Percentiles rank a stretch among this genome's conserved stretches.
These are phyloP conservation scores for Aegilops tauschii DNA, from an alignment of 176 grass and related monocot species.

Conservation along the genomic window DNA sequence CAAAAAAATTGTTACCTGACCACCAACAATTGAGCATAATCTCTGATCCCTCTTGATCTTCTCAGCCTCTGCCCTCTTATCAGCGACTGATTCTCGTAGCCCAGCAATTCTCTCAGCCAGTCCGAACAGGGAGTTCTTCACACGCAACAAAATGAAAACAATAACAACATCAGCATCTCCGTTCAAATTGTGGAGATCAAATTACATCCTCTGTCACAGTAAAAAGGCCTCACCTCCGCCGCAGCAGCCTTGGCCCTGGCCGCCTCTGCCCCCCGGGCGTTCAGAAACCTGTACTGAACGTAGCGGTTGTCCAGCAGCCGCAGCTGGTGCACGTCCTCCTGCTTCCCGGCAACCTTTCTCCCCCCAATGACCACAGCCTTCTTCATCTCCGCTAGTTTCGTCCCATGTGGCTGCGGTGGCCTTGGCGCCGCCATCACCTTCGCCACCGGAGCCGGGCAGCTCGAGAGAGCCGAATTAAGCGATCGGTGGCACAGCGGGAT, in stretches of 20 bases:
- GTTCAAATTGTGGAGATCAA: not conserved
- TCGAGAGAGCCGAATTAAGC: slow-evolving; percentile 60
- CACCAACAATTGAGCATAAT: slow-evolving; percentile 40
- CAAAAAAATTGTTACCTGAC: slow-evolving; percentile 45
- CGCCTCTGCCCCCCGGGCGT: slow-evolving; percentile 42
- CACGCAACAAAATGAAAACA: not conserved
- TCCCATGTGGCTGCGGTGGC: slow-evolving; percentile 64
- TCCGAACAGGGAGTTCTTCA: slow-evolving; percentile 66
- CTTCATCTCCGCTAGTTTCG: slow-evolving; percentile 45
- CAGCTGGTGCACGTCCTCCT: slow-evolving; percentile 74
- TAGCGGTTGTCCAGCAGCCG: slow-evolving; percentile 64
- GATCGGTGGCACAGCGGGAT: slow-evolving; percentile 73
- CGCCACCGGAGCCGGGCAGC: slow-evolving; percentile 24
- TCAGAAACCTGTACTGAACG: slow-evolving; percentile 68
- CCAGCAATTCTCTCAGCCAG: slow-evolving; percentile 25
- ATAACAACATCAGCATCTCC: not conserved
- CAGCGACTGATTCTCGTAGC: slow-evolving; percentile 38
- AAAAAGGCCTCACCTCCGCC: slow-evolving; percentile 48
- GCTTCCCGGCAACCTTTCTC: slow-evolving; percentile 45
- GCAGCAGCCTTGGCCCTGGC: slow-evolving; percentile 39
- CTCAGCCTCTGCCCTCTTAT: slow-evolving; percentile 51
- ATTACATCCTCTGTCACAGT: not conserved
- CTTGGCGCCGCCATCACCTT: slow-evolving; percentile 30
- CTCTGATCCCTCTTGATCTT: slow-evolving; percentile 43
- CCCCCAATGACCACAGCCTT: slow-evolving; percentile 24